Percentiles rank a stretch among this genome's conserved stretches.
phyloP scores from a whole-genome alignment of 345 rosid genomes.

The Hypericum androsaemum region DNA sequence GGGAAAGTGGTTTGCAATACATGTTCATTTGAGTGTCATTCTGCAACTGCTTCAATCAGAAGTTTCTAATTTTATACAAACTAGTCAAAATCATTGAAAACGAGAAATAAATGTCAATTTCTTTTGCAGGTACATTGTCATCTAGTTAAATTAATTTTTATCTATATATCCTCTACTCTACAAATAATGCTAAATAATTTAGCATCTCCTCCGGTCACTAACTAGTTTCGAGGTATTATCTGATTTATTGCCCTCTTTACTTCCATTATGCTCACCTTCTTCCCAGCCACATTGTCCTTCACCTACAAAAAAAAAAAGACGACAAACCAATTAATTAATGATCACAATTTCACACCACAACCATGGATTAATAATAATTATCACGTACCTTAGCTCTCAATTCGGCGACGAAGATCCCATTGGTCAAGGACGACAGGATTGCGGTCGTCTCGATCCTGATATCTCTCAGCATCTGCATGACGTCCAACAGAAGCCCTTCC shows the following conservation, averaged over 20 bases:
- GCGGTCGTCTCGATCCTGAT: conserved; percentile 59
- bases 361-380: no score
- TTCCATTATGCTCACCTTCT: conserved; percentile 71
- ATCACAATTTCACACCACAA: neutral
- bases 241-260: conserved; percentile 71
- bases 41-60: no score
- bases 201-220: neutral
- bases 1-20: conserved; percentile 38
- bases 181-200: neutral
- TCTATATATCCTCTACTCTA: no score
- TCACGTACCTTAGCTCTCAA: conserved; percentile 68
- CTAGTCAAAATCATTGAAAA: no score
- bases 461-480: conserved; percentile 67
- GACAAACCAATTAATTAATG: neutral
- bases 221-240: conserved; percentile 33
- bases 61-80: no score
- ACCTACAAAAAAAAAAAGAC: conserved; percentile 36
- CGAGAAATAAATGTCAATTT: no score
- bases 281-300: conserved; percentile 50
- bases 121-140: no score
- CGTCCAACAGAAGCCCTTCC: conserved; percentile 72
- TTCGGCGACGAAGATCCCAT: conserved; percentile 55
- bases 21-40: conserved; percentile 19
- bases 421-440: conserved; percentile 50
- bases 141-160: no score